phyloP scores from a whole-genome alignment of 345 rosid genomes.

The Syzygium grande region DNA sequence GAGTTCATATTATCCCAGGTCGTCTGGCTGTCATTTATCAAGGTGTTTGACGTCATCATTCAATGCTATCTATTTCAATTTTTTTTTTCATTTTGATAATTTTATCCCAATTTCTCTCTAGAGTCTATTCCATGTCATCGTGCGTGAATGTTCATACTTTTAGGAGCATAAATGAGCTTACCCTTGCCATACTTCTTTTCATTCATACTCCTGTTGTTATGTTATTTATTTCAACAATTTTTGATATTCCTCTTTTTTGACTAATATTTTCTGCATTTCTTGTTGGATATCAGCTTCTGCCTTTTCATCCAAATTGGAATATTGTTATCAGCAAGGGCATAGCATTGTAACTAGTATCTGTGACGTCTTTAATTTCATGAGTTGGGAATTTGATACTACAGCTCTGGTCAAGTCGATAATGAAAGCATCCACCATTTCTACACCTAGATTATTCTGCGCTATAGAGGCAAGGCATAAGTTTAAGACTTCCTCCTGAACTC shows the following conservation, averaged over 20 bases:
- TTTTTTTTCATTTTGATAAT: background rate
- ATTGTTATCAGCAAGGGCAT: background rate
- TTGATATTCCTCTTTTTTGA: background rate
- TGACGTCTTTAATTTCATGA: background rate
- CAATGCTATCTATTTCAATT: background rate
- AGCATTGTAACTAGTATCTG: background rate
- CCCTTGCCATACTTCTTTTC: background rate
- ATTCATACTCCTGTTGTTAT: background rate
- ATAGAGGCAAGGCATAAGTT: background rate
- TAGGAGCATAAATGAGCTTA: background rate
- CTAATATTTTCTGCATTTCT: background rate
- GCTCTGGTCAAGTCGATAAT: background rate
- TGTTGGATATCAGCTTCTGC: background rate
- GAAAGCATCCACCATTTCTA: background rate
- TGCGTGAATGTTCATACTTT: background rate
- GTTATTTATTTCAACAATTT: background rate
- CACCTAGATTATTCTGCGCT: background rate
- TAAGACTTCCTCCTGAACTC: background rate
- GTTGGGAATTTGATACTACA: background rate
- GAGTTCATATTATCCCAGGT: constrained; percentile 19
- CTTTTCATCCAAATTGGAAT: background rate
- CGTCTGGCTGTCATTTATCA: background rate
- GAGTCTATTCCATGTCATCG: background rate
- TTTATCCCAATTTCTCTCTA: background rate
- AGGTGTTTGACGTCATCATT: background rate